Percentiles rank a stretch among this genome's conserved stretches.
These are phyloP conservation scores for Hanseniaspora lindneri DNA, from an alignment of 805 yeast genomes.

Conservation along the genomic window DNA sequence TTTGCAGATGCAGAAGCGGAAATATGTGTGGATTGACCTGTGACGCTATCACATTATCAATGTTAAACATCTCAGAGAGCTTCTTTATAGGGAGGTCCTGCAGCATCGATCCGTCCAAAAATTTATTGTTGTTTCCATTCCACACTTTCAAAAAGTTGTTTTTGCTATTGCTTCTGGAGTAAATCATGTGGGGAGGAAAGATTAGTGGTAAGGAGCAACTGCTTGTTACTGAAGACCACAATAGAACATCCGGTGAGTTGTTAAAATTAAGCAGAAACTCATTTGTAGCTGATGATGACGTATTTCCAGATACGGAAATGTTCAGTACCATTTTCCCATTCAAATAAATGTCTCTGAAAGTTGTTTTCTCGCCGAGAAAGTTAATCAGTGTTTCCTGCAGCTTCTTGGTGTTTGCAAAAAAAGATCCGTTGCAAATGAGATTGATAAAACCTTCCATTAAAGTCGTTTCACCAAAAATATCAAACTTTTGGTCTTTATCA, in stretches of 20 bases:
- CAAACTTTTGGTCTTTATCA: constrained; percentile 36
- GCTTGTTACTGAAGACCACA: constrained; percentile 86
- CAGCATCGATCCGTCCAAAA: constrained; percentile 93
- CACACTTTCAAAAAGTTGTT: constrained; percentile 44
- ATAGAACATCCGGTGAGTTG: constrained; percentile 68
- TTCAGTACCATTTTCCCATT: constrained; percentile 70
- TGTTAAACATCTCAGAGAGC: constrained; percentile 91
- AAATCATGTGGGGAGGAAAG: constrained; percentile 75
- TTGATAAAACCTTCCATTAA: constrained; percentile 22
- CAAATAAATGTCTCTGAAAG: constrained; percentile 57
- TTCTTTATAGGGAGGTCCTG: constrained; percentile 85
- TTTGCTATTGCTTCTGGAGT: constrained; percentile 48
- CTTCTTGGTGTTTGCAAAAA: constrained; percentile 3
- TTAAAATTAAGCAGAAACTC: constrained; percentile 69
- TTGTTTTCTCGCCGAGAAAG: constrained; percentile 13
- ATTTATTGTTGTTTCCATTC: constrained; percentile 60
- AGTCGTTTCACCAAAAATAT: constrained; percentile 17
- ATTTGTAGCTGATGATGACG: constrained; percentile 83
- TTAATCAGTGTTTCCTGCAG: constrained; percentile 23
- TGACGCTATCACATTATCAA: constrained; percentile 92
- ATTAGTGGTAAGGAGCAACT: constrained; percentile 90
- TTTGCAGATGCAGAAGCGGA: constrained; percentile 50
- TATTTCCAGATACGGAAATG: constrained; percentile 65
- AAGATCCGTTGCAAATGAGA: constrained; percentile 24
- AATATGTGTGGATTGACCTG: constrained; percentile 96